These are phyloP conservation scores for Suillus clintonianus DNA, from an alignment of 768 basidiomycete species.

Conservation along the genomic window DNA sequence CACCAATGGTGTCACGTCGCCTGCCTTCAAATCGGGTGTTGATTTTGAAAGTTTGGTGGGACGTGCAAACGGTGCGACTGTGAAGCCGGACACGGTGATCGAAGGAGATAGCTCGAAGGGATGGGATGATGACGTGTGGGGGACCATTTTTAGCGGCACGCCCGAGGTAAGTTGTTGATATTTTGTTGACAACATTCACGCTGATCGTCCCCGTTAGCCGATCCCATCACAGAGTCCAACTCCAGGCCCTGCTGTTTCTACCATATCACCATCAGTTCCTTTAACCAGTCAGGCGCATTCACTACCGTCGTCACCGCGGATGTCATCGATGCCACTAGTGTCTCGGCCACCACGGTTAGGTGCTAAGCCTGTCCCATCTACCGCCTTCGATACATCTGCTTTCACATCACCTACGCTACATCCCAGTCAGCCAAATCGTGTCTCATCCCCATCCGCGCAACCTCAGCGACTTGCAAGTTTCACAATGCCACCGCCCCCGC, in stretches of 20 bases:
- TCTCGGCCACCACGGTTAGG: slow-evolving; percentile 43
- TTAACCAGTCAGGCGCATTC: slow-evolving; percentile 33
- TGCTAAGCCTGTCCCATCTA: slow-evolving; percentile 35
- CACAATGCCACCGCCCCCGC: slow-evolving; percentile 8
- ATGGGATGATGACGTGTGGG: slow-evolving; percentile 89
- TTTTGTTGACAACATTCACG: slow-evolving; percentile 1
- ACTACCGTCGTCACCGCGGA: slow-evolving; percentile 39
- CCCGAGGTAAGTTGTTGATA: slow-evolving; percentile 23
- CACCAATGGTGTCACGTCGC: slow-evolving; percentile 40
- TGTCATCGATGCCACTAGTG: slow-evolving; percentile 29
- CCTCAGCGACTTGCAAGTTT: slow-evolving; percentile 14
- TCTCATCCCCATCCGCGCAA: slow-evolving; percentile 23
- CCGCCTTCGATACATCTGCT: slow-evolving; percentile 34
- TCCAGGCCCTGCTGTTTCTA: slow-evolving; percentile 13
- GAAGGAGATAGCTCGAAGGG: slow-evolving; percentile 36
- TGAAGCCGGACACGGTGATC: slow-evolving; percentile 46
- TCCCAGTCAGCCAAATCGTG: slow-evolving; percentile 19
- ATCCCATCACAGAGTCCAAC: slow-evolving; percentile 24
- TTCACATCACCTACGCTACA: slow-evolving; percentile 26
- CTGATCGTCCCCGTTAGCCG: not conserved
- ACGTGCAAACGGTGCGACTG: slow-evolving; percentile 44
- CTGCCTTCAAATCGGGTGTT: slow-evolving; percentile 49
- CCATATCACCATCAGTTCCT: not conserved
- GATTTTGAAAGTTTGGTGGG: slow-evolving; percentile 90
- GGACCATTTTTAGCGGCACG: slow-evolving; percentile 63